These are phyloP conservation scores for Micromonas commoda DNA, from an alignment of 139 green algal species.

Conservation along the genomic window DNA sequence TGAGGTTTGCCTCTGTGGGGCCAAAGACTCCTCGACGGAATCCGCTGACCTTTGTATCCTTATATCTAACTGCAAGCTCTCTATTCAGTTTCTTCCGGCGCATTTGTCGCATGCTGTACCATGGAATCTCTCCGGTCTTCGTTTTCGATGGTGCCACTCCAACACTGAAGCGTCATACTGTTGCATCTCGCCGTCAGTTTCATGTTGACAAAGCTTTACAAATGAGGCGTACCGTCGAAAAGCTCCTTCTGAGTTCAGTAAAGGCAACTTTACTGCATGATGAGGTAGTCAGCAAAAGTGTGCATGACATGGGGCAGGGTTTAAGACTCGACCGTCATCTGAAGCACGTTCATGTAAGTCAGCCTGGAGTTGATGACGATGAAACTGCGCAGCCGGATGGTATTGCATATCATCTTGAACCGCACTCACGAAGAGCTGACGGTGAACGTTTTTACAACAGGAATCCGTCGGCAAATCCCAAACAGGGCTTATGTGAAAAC, in stretches of 20 bases:
- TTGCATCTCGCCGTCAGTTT: background rate
- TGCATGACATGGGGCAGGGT: background rate
- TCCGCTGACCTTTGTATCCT: too few relatives aligned
- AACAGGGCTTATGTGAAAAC: background rate
- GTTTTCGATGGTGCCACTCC: constrained; percentile 96
- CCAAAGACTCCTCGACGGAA: too few relatives aligned
- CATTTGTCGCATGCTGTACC: constrained; percentile 93
- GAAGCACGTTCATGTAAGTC: background rate
- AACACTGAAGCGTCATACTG: constrained; percentile 81
- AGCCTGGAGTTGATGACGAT: background rate
- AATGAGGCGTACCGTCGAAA: constrained; percentile 65
- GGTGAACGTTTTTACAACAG: constrained; percentile 1
- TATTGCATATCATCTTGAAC: too few relatives aligned
- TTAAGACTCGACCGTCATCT: background rate
- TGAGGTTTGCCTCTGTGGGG: too few relatives aligned
- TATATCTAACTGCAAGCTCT: too few relatives aligned
- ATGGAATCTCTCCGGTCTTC: constrained; percentile 87
- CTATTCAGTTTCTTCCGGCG: constrained; percentile 96
- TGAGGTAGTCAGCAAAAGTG: background rate
- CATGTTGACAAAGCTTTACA: background rate
- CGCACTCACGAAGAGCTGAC: background rate
- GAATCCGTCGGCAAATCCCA: background rate
- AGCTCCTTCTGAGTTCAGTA: constrained; percentile 85
- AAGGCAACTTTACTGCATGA: constrained; percentile 46
- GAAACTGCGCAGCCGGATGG: too few relatives aligned